These are phyloP conservation scores for Aphanoascus verrucosus DNA, from an alignment of 2,329 filamentous ascomycete genomes.

Conservation along the genomic window DNA sequence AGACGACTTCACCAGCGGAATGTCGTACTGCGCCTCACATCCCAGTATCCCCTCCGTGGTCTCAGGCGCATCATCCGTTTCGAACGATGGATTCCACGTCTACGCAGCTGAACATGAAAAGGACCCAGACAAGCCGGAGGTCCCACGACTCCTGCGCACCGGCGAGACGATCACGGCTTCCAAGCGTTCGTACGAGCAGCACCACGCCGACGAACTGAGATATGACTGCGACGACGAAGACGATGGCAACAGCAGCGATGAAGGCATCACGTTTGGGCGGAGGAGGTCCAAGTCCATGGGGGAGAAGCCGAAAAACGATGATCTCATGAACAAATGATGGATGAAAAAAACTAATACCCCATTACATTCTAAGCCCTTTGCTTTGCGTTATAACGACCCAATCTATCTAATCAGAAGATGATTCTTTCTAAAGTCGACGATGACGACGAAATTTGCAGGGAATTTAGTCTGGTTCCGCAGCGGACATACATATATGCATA, in stretches of 20 bases:
- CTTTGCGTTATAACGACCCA: not conserved
- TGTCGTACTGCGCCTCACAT: conserved; percentile 39
- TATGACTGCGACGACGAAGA: conserved; percentile 36
- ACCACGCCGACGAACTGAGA: conserved; percentile 30
- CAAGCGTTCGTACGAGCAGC: conserved; percentile 15
- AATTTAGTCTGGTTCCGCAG: no score
- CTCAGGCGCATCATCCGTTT: conserved; percentile 38
- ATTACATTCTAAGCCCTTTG: no score
- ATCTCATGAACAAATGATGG: conserved; percentile 1
- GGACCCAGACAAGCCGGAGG: conserved; percentile 22
- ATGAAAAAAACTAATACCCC: no score
- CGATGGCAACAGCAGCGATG: conserved; percentile 34
- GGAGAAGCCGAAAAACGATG: not conserved
- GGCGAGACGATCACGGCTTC: conserved; percentile 32
- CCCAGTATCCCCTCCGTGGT: conserved; percentile 39
- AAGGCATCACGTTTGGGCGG: conserved; percentile 33
- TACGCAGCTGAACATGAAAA: conserved; percentile 22
- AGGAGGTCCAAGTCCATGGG: conserved; percentile 1
- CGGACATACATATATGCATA: no score
- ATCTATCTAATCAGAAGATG: no score
- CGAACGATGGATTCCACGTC: conserved; percentile 27
- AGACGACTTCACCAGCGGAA: conserved; percentile 37
- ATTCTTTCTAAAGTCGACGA: no score
- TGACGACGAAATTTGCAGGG: no score
- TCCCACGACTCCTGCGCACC: conserved; percentile 33